phyloP scores from a whole-genome alignment of 2,329 filamentous ascomycete species.

The Plenodomus biglobosus region DNA sequence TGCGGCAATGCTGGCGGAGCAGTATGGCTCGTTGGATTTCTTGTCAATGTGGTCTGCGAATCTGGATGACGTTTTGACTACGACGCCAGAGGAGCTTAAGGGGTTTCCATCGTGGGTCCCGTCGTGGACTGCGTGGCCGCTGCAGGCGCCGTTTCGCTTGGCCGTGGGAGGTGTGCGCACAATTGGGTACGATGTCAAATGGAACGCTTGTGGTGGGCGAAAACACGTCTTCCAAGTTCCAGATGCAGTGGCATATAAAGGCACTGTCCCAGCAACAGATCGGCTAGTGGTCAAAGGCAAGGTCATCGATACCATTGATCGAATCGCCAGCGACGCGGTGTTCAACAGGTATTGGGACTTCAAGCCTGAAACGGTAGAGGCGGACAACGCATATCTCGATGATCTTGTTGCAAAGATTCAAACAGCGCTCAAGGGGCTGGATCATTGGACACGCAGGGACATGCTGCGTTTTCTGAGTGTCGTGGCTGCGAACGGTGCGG shows the following conservation, averaged over 20 bases:
- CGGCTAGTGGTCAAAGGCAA: constrained; percentile 11
- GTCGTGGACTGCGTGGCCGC: constrained; percentile 26
- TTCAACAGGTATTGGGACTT: constrained; percentile 5
- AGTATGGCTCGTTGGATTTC: constrained; percentile 15
- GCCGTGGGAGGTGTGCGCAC: constrained; percentile 4
- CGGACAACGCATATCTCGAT: constrained; percentile 8
- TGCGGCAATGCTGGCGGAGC: constrained; percentile 7
- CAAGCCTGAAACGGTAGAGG: not conserved
- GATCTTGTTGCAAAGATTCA: constrained; percentile 4
- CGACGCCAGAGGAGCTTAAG: constrained; percentile 28
- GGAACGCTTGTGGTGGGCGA: constrained; percentile 13
- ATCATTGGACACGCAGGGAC: constrained; percentile 9
- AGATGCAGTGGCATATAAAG: not conserved
- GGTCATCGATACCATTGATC: constrained; percentile 13
- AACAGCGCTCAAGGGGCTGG: constrained; percentile 1
- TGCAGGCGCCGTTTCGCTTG: constrained; percentile 11
- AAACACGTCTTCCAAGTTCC: constrained; percentile 4
- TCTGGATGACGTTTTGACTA: constrained; percentile 16
- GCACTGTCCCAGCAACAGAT: constrained; percentile 2
- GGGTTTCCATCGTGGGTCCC: constrained; percentile 39
- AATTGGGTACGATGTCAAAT: constrained; percentile 2
- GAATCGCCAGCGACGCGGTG: constrained; percentile 5
- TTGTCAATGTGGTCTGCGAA: constrained; percentile 15
- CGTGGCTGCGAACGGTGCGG: constrained; percentile 6
- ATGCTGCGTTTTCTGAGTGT: constrained; percentile 13